These are phyloP conservation scores for Verticillium isaacii DNA, from an alignment of 2,329 filamentous ascomycete species.

Conservation along the genomic window DNA sequence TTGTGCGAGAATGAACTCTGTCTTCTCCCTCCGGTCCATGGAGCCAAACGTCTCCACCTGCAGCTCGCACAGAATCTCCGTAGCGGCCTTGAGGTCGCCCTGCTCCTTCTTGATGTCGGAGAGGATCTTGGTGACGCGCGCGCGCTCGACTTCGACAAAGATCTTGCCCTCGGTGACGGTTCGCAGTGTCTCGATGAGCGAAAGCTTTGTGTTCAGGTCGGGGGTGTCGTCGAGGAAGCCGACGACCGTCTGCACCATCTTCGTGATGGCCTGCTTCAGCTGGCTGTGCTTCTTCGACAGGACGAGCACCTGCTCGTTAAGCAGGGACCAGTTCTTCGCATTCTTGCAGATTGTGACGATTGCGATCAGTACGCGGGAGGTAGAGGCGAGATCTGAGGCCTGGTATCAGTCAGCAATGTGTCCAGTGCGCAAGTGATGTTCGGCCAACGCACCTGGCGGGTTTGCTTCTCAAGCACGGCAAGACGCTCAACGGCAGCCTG, in stretches of 20 bases:
- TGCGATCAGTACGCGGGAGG: constrained; percentile 78
- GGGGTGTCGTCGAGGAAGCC: constrained; percentile 83
- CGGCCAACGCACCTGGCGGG: constrained; percentile 69
- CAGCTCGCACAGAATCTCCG: constrained; percentile 91
- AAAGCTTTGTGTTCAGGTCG: constrained; percentile 80
- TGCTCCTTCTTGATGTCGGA: constrained; percentile 97
- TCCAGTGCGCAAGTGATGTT: constrained; percentile 4
- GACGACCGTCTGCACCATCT: constrained; percentile 98
- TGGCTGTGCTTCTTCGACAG: constrained; percentile 99
- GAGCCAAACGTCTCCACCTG: constrained; percentile 99
- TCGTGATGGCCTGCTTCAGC: constrained; percentile 97
- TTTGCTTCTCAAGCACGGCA: constrained; percentile 87
- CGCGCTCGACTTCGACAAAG: constrained; percentile 97
- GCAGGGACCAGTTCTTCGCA: constrained; percentile 83
- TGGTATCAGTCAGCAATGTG: constrained; percentile 32
- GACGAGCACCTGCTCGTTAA: constrained; percentile 94
- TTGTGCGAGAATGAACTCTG: constrained; percentile 95
- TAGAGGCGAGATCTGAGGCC: constrained; percentile 94
- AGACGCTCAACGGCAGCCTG: constrained; percentile 92
- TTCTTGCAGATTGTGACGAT: constrained; percentile 96
- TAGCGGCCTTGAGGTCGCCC: constrained; percentile 83
- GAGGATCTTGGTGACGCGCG: constrained; percentile 88
- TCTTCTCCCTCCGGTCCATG: constrained; percentile 96
- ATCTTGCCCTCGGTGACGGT: constrained; percentile 99
- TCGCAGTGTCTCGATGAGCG: constrained; percentile 88